Evolutionary conservation across 345 rosid species (phyloP), one percentile per base, ranked within the genome.

Genomic region (Ailanthus altissimus): DNA sequence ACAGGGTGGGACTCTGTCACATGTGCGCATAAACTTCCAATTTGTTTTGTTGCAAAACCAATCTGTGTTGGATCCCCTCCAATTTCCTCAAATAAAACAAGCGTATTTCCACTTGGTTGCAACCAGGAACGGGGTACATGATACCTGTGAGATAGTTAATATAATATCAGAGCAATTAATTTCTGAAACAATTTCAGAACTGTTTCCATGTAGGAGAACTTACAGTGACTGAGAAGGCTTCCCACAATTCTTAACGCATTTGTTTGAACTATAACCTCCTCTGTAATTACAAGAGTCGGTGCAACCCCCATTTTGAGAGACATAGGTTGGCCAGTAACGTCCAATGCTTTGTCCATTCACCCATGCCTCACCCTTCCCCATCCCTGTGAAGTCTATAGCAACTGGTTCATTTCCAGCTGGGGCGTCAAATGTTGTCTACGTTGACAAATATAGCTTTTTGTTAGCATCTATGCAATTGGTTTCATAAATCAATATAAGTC

Each of bases 331-430:
- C 99, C 99, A 95, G 82, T 90, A 95, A 46, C 98, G 86, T 56
- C 99, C 99, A 71, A 93, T 93, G 82, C 99, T 93, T 82, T 92
- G 94, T 77, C 98, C 98, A 36, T 95, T 95, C 72, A 95, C 93
- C 99, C 99, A 95, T 14, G 98, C 99, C 82, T 88, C 91, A 16
- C 99, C 99, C 82, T 95, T 95, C 28, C 94, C 97, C 94, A 91
- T 83, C 49, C 97, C 98, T 0, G 90, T 87, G 85, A 93, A 93
- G 88, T 95, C 98, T 68, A 95, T 72, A 20, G 98, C 98, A 32
- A 93, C 80, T 2, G 99, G 94, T 59, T 84, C 88, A 49, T 81
- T 81, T 2, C 97, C 97, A 51, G 85, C 83, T 15, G 98, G 98
- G 69, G 90, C 88, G 72, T 86, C 84, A 73, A 95, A 89, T 51